Base-by-base conservation (phyloP, 345 rosid species). In the Cardamine chenopodiifolia region DNA sequence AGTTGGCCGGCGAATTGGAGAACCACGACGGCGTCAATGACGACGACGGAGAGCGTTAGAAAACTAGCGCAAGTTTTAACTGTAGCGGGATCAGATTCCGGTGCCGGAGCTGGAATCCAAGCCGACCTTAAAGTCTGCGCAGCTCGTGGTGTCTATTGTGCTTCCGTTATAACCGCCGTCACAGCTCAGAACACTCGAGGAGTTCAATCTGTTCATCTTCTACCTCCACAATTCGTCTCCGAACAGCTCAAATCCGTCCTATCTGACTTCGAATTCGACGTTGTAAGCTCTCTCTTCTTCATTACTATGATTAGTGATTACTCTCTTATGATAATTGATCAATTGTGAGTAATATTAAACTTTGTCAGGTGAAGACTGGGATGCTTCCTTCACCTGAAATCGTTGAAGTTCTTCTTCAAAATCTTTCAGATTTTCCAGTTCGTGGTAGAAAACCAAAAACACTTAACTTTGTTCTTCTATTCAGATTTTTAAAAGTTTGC, bases 31-130 rank as follows among this genome's bases (percentile, higher is more conserved):
- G 64, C 52, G 65, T 22, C 75, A 6, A 71, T 71, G 76, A 5
- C 52, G 40, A 70, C 53, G 59, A 39, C 62, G 63, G 77, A 77
- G 57, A 50, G 58, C 4, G 23, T 58, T 14, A 66, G 18, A 23
- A 72, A 59, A 25, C 44, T 71, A 0, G 26, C 81, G 4, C 99
- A 92, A 54, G 92, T 95, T 4, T 37, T 92, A 62, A 87, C 89
- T 0, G 93, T 95, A 42, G 97, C 97, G 18, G 97, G 97, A 17
- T 95, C 97, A 9, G 97, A 95, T 82, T 95, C 97, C 3, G 97
- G 97, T 3, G 91, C 89, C 13, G 97, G 97, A 37, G 97, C 99
- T 19, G 97, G 97, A 62, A 92, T 95, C 48, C 99, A 95, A 80
- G 97, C 99, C 20, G 99, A 92, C 82, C 86, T 95, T 4, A 95